Evolutionary conservation across 768 basidiomycete species (phyloP), one percentile per base, ranked within the genome.

Genomic region (Pleurotus sapidus): DNA sequence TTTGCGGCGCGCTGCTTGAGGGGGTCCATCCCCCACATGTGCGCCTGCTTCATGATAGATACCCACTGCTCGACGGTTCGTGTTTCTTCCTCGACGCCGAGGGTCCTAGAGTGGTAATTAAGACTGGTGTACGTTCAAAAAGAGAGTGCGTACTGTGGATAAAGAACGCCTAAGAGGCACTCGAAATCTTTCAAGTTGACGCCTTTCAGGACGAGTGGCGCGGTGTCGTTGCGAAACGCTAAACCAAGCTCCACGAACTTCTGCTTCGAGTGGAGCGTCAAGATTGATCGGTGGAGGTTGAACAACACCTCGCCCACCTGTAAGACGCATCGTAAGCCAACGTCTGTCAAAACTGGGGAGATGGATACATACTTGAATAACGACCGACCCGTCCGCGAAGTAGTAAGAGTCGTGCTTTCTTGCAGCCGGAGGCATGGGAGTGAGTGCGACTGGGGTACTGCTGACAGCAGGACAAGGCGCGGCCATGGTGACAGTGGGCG

Each of bases 31-130:
- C 30, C 18, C 55, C 55, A 56, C 20, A 11, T 43, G n/a, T 43
- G 40, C 17, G 55, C 42, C 24, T 56, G 55, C 23, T 46, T 46
- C 15, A 56, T 17, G 15, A 56, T 56, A 5, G 55, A 56, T 25
- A 30, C 38, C 55, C 55, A 56, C 46, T 56, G 42, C 18, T 46
- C 42, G 2, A 24, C 15, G 6, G 53, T 30, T 17, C 34, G 37
- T 4, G 45, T 46, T 49, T 49, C 48, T 30, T 12, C 27, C 11
- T n/a, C 17, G 15, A 37, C 25, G 5, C n/a, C 30, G 24, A 51
- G 49, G 12, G n/a, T 18, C 30, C 17, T 30, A 8, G 17, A 30
- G 17, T 8, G 20, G 2, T 49, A 8, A 8, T 17, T 4, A n/a
- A n/a, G 14, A 34, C 2, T n/a, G 37, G 2, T 15, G 11, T 17